Evolutionary conservation across 495 filamentous ascomycete species (phyloP).

Genomic region (Penicillium longicatenatum): DNA sequence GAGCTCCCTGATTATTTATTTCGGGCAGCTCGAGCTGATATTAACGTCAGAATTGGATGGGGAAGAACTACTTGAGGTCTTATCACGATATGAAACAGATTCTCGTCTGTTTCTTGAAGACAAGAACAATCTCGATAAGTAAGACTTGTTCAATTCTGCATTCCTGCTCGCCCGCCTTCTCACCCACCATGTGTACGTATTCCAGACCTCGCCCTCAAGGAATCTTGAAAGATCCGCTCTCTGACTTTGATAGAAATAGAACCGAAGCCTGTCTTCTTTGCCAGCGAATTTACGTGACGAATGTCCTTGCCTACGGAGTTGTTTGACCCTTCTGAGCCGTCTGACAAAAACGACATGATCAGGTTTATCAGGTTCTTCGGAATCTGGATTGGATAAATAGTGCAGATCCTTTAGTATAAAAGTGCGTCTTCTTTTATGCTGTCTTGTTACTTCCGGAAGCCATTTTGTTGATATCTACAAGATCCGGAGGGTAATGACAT

Average conservation of each 20-base stretch:
- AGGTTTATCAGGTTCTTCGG: slow-evolving; percentile 45
- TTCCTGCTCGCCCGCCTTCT: slow-evolving; percentile 57
- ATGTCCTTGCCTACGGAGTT: slow-evolving; percentile 47
- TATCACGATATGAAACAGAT: slow-evolving; percentile 48
- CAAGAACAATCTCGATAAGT: slow-evolving; percentile 36
- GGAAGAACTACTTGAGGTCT: slow-evolving; percentile 46
- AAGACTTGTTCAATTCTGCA: slow-evolving; percentile 50
- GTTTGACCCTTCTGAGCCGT: slow-evolving; percentile 49
- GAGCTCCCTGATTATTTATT: too few species aligned
- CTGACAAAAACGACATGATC: slow-evolving; percentile 49
- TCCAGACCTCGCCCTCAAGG: not conserved
- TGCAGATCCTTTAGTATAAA: slow-evolving; percentile 44
- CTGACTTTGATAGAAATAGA: slow-evolving; percentile 25
- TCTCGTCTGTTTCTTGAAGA: slow-evolving; percentile 37
- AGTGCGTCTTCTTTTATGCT: slow-evolving; percentile 27
- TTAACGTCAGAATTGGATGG: too few species aligned
- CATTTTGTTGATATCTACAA: too few species aligned
- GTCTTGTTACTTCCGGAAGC: not conserved
- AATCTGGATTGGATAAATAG: slow-evolving; percentile 45
- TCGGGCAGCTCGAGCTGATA: too few species aligned
- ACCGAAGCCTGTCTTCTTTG: slow-evolving; percentile 55
- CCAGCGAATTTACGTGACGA: slow-evolving; percentile 41
- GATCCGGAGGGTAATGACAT: slow-evolving; percentile 36
- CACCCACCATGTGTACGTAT: slow-evolving; percentile 50
- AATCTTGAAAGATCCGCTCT: not conserved